Percentiles rank a stretch among this genome's conserved stretches.
phyloP scores from a whole-genome alignment of 2,329 filamentous ascomycete species.

The Didymella sp. region DNA sequence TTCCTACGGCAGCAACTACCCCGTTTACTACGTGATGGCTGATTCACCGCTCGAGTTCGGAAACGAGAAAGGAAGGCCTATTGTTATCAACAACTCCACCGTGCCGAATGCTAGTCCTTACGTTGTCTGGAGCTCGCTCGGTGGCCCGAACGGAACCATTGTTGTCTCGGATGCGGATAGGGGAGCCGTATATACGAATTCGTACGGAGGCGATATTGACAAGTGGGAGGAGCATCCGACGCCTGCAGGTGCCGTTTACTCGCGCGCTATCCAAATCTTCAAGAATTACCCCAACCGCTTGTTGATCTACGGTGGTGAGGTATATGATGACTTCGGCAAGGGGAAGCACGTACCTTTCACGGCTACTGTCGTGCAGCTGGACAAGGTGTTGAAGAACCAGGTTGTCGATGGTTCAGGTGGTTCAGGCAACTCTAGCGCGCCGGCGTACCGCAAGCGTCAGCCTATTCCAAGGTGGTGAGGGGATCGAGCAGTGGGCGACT shows the following conservation, averaged over 20 bases:
- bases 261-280: not conserved
- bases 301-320: not conserved
- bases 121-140: slow-evolving; percentile 33
- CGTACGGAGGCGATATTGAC: not conserved
- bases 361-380: not conserved
- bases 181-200: not conserved
- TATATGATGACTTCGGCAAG: not conserved
- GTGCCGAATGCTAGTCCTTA: slow-evolving; percentile 30
- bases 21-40: slow-evolving; percentile 33
- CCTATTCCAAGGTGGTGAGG: not conserved
- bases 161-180: not conserved
- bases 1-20: slow-evolving; percentile 26
- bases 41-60: slow-evolving; percentile 29
- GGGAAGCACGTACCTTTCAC: not conserved
- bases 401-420: not conserved
- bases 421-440: not conserved
- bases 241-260: not conserved
- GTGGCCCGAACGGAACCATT: slow-evolving; percentile 30
- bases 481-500: not conserved
- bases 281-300: not conserved
- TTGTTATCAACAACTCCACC: slow-evolving; percentile 28
- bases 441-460: not conserved
- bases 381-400: not conserved
- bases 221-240: not conserved
- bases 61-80: slow-evolving; percentile 20